phyloP scores from a whole-genome alignment of 2,329 filamentous ascomycete genomes.

The Madurella mycetomatis region DNA sequence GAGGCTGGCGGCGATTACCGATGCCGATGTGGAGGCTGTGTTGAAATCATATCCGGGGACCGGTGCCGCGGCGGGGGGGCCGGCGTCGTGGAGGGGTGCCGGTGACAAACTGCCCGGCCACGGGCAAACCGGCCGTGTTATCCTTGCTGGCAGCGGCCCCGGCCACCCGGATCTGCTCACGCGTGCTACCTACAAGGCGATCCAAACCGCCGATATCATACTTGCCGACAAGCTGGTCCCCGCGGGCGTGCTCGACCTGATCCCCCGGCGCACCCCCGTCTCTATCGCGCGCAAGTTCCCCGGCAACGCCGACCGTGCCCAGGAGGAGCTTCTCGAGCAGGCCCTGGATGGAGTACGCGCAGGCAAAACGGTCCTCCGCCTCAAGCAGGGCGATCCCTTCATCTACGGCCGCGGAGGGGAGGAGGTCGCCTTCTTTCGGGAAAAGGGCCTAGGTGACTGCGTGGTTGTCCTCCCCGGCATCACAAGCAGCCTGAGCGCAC shows the following conservation, averaged over 20 bases:
- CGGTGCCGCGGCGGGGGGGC: neutral
- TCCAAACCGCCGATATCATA: slow-evolving; percentile 70
- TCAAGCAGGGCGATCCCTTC: slow-evolving; percentile 97
- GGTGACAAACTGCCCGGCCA: neutral
- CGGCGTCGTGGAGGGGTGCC: slow-evolving; percentile 12
- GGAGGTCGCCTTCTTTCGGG: slow-evolving; percentile 79
- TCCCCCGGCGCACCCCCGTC: slow-evolving; percentile 83
- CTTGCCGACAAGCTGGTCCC: slow-evolving; percentile 85
- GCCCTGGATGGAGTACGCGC: slow-evolving; percentile 61
- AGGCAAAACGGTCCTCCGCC: slow-evolving; percentile 76
- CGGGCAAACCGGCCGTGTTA: slow-evolving; percentile 60
- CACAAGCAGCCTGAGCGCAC: slow-evolving; percentile 80
- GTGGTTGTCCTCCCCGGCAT: slow-evolving; percentile 79
- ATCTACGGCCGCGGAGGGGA: slow-evolving; percentile 93
- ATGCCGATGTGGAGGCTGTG: slow-evolving; percentile 72
- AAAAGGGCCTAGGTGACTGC: slow-evolving; percentile 60
- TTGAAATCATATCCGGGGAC: slow-evolving; percentile 62
- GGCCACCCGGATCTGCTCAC: slow-evolving; percentile 92
- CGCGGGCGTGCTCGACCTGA: slow-evolving; percentile 76
- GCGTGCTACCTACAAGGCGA: slow-evolving; percentile 71
- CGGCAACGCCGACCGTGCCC: slow-evolving; percentile 89
- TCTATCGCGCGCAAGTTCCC: slow-evolving; percentile 96
- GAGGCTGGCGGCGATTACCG: slow-evolving; percentile 71
- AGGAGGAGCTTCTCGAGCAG: slow-evolving; percentile 79
- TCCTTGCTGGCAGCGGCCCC: slow-evolving; percentile 87